Conservation (phyloP, 257 asterid species). For the Plantago elongata region DNA sequence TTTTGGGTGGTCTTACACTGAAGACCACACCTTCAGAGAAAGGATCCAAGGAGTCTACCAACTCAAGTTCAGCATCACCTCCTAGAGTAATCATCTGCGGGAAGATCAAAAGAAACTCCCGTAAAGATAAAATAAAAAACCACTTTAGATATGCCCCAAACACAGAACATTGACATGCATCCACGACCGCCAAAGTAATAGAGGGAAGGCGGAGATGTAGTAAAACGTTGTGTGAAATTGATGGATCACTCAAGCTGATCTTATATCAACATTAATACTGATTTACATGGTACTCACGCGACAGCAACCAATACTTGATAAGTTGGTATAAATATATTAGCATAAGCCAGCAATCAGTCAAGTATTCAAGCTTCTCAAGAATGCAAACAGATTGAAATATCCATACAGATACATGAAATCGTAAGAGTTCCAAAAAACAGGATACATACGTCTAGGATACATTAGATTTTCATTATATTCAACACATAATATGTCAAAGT, state of each 20-base stretch:
- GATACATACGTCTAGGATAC: too few relatives aligned
- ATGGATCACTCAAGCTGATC: neutral
- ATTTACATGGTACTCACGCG: neutral
- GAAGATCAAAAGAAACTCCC: conserved; percentile 12
- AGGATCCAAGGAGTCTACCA: conserved; percentile 96
- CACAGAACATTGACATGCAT: too few relatives aligned
- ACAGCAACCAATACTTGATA: neutral
- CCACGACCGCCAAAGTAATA: neutral
- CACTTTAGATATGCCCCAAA: neutral
- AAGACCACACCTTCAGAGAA: conserved; percentile 98
- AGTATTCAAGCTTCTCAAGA: neutral
- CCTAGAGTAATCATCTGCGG: conserved; percentile 94
- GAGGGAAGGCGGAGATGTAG: neutral
- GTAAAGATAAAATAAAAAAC: conserved; percentile 2
- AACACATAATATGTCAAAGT: too few relatives aligned
- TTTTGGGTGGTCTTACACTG: conserved; percentile 96
- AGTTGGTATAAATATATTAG: neutral
- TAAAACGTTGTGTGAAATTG: neutral
- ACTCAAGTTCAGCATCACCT: conserved; percentile 96
- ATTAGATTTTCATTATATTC: too few relatives aligned
- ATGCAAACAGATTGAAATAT: neutral
- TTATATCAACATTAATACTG: neutral
- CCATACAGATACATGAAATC: too few relatives aligned
- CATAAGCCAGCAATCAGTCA: neutral
- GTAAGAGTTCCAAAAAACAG: too few relatives aligned